phyloP scores from a whole-genome alignment of 768 basidiomycete genomes.

The Phanerochaete carnosa region DNA sequence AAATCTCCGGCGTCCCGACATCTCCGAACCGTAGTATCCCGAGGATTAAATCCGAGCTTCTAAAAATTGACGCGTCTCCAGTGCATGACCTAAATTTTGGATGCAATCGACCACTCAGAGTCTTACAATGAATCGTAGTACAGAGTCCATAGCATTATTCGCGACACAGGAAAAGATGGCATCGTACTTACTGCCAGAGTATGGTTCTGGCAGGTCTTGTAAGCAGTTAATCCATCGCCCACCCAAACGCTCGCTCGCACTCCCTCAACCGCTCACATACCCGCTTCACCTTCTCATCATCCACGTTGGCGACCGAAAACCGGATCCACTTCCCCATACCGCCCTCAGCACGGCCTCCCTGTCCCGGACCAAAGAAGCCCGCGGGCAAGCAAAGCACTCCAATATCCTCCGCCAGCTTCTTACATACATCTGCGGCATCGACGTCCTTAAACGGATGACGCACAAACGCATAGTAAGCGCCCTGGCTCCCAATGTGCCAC shows the following conservation, averaged over 20 bases:
- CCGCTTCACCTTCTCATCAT: constrained; percentile 50
- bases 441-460: constrained; percentile 53
- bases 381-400: constrained; percentile 71
- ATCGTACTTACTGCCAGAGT: no score
- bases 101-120: neutral
- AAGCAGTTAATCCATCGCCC: constrained; percentile 28
- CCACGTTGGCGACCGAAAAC: constrained; percentile 81
- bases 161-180: no score
- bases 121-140: neutral
- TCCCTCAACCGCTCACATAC: constrained; percentile 51
- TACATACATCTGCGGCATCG: constrained; percentile 50
- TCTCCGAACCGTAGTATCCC: no score
- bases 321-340: constrained; percentile 65
- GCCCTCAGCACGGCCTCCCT: constrained; percentile 21
- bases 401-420: constrained; percentile 52
- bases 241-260: constrained; percentile 35
- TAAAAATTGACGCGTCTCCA: no score
- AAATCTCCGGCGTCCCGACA: neutral
- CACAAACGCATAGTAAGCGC: constrained; percentile 81
- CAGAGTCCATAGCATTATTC: no score
- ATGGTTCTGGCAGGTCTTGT: no score
- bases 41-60: no score
- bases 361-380: constrained; percentile 47
- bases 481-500: constrained; percentile 65
- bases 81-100: no score